Percentiles rank a stretch among this genome's conserved stretches.
phyloP scores from a whole-genome alignment of 2,329 filamentous ascomycete genomes.

The Fusarium heterosporum region DNA sequence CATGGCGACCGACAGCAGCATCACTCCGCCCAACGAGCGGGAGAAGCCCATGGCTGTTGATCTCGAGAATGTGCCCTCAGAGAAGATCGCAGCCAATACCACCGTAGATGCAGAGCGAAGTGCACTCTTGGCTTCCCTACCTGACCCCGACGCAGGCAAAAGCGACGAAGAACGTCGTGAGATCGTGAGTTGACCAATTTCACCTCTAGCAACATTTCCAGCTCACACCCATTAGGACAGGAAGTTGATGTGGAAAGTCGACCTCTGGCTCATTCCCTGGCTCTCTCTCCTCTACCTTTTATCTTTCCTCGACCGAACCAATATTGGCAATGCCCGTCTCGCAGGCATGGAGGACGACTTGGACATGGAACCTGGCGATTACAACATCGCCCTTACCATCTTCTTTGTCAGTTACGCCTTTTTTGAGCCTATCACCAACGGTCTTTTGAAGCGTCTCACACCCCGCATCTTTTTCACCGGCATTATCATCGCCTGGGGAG shows the following conservation, averaged over 20 bases:
- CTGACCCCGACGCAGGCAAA: slow-evolving; percentile 66
- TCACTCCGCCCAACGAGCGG: slow-evolving; percentile 27
- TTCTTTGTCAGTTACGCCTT: slow-evolving; percentile 79
- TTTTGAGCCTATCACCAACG: slow-evolving; percentile 73
- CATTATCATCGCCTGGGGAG: slow-evolving; percentile 71
- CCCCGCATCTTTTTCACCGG: slow-evolving; percentile 72
- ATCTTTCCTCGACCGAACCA: slow-evolving; percentile 57
- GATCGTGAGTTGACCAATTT: slow-evolving; percentile 63
- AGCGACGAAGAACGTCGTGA: slow-evolving; percentile 69
- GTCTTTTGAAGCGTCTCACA: slow-evolving; percentile 71
- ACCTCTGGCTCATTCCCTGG: slow-evolving; percentile 68
- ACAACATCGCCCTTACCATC: slow-evolving; percentile 68
- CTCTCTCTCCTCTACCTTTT: slow-evolving; percentile 68
- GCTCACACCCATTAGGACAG: slow-evolving; percentile 51
- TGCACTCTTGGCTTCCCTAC: slow-evolving; percentile 46
- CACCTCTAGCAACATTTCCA: accelerated
- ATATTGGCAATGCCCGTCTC: slow-evolving; percentile 63
- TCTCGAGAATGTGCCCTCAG: slow-evolving; percentile 27
- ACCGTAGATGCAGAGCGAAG: slow-evolving; percentile 46
- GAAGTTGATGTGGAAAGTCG: slow-evolving; percentile 67
- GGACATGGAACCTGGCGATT: slow-evolving; percentile 55
- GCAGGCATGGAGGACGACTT: slow-evolving; percentile 37
- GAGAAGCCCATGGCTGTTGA: slow-evolving; percentile 33
- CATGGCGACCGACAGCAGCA: slow-evolving; percentile 36
- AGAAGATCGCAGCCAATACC: slow-evolving; percentile 1